phyloP scores from a whole-genome alignment of 2,329 filamentous ascomycete genomes.

The Penicillium polonicum region DNA sequence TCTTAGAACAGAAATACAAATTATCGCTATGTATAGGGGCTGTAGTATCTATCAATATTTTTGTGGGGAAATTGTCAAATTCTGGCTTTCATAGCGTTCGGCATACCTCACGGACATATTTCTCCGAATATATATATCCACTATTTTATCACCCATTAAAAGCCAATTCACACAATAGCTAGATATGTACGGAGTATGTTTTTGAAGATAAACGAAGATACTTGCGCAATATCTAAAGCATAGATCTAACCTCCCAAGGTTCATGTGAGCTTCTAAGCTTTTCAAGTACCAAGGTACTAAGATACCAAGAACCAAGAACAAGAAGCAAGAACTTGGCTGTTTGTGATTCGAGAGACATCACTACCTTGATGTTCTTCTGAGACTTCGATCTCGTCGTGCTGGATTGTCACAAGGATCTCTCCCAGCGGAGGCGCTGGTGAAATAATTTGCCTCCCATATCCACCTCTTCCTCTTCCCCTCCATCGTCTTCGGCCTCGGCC shows the following conservation, averaged over 20 bases:
- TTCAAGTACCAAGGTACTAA: not conserved
- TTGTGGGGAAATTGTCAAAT: not conserved
- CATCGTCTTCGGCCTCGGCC: not conserved
- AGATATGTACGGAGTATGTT: not conserved
- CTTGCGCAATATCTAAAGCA: not conserved
- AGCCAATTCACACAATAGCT: not conserved
- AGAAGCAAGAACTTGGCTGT: slow-evolving; percentile 27
- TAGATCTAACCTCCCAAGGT: not conserved
- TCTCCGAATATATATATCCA: not conserved
- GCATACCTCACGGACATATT: no score
- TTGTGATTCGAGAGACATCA: slow-evolving; percentile 32
- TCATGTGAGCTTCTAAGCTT: not conserved
- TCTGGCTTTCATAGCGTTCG: not conserved
- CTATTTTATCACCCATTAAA: not conserved
- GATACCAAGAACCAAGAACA: not conserved
- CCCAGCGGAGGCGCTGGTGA: slow-evolving; percentile 16
- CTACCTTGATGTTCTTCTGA: not conserved
- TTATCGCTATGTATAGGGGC: no score
- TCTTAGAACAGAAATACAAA: no score
- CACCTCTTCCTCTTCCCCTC: slow-evolving; percentile 1
- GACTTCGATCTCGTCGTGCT: slow-evolving; percentile 10
- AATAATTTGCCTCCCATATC: not conserved
- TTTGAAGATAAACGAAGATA: not conserved
- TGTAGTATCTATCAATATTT: not conserved
- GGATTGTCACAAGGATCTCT: slow-evolving; percentile 16